phyloP scores from a whole-genome alignment of 2,329 filamentous ascomycete species.

The Cladophialophora exuberans region DNA sequence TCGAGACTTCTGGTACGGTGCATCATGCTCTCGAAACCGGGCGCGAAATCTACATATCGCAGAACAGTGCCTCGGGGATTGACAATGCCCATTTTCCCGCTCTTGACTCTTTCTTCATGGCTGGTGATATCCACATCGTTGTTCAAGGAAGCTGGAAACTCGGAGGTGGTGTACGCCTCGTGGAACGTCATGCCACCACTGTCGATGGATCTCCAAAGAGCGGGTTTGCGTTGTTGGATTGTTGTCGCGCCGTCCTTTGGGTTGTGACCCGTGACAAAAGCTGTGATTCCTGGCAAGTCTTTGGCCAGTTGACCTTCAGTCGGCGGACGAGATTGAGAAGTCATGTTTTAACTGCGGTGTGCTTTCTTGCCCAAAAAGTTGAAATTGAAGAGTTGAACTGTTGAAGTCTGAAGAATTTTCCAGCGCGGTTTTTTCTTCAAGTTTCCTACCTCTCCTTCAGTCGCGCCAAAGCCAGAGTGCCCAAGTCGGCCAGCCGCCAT shows the following conservation, averaged over 20 bases:
- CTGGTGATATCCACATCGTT: constrained; percentile 16
- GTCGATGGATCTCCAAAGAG: constrained; percentile 19
- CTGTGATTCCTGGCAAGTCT: constrained; percentile 16
- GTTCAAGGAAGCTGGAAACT: constrained; percentile 22
- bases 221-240: constrained; percentile 16
- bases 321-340: constrained; percentile 14
- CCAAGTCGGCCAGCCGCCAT: background rate
- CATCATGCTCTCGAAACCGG: constrained; percentile 47
- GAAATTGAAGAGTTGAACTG: too few relatives aligned
- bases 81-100: constrained; percentile 15
- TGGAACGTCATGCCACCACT: constrained; percentile 17
- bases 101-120: constrained; percentile 10
- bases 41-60: constrained; percentile 50
- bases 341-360: constrained; percentile 1
- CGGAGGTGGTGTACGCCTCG: constrained; percentile 10
- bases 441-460: background rate
- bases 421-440: background rate
- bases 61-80: constrained; percentile 18
- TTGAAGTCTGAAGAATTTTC: background rate
- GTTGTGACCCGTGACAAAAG: constrained; percentile 19
- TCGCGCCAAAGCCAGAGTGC: background rate
- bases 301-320: constrained; percentile 17
- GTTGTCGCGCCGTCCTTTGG: constrained; percentile 11
- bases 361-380: background rate
- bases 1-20: constrained; percentile 60